Evolutionary conservation across 202 grass and related monocot species (phyloP), one percentile per base, ranked within the genome.

Genomic region (Panicum virgatum): DNA sequence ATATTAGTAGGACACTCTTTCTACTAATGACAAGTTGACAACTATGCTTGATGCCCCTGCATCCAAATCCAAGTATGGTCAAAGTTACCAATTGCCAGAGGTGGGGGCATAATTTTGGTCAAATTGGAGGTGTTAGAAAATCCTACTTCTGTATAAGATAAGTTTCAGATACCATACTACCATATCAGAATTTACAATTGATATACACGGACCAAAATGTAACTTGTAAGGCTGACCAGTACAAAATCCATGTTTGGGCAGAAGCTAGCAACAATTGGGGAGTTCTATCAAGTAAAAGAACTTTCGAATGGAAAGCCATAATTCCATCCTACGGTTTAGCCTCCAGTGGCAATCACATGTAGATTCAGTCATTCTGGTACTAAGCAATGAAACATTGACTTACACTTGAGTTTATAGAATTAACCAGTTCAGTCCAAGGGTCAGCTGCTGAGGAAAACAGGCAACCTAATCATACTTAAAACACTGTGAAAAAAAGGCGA

Each of bases 11-110:
- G 16, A 60, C 8, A 57, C 13, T 20, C 7, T 18, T 80, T 39
- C 32, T 45, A 79, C 39, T 78, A 66, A 73, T 66, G 74, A 50
- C 39, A 9, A 62, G 40, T 37, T 48, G n/a, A n/a, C 12, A 65
- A 18, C 15, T 30, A 46, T 40, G 37, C 6, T 44, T 84, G 75
- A 57, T 40, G 30, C 22, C 29, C 45, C 19, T 62, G 34, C 57
- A 39, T 40, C 36, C 16, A 51, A 73, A 42, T 66, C 23, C n/a
- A 76, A 48, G 62, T 3, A 58, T 32, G 22, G 19, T 76, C 68
- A 59, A 77, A 58, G 23, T 73, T 40, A 78, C 14, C 12, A 60
- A 79, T 78, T 7, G 2, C 30, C 50, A 76, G 16, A 32, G 6
- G 47, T 9, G 32, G 47, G 25, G 46, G 56, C 36, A 76, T 19